A percentile compares a stretch with the other conserved stretches of the same genome.
Conservation (phyloP, 2,329 filamentous ascomycete genomes). For the Clarireedia hainanense region DNA sequence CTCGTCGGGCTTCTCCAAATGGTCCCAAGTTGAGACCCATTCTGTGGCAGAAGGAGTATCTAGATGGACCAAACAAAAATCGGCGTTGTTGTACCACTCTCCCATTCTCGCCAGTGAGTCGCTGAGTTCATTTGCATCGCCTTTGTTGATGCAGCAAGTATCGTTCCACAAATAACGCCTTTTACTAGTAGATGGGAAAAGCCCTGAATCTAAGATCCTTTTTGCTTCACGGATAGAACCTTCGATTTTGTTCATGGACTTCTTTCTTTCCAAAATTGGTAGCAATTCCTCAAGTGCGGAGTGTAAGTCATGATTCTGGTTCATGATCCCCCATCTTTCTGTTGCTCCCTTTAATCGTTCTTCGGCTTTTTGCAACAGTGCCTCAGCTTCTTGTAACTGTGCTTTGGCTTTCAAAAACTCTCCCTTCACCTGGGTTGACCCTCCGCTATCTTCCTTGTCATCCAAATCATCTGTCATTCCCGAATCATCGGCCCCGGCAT, state of each 20-base stretch:
- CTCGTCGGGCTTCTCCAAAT: conserved; percentile 11
- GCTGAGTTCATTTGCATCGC: conserved; percentile 25
- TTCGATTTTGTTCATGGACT: conserved; percentile 27
- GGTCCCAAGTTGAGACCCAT: conserved; percentile 20
- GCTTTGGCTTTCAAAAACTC: not conserved
- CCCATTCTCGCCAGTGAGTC: conserved; percentile 30
- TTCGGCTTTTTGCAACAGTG: not conserved
- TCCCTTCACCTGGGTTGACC: not conserved
- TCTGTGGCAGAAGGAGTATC: conserved; percentile 19
- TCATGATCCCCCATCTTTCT: not conserved
- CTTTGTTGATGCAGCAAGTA: conserved; percentile 30
- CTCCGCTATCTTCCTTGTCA: not conserved
- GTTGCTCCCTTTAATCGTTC: not conserved
- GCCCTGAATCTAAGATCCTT: conserved; percentile 23
- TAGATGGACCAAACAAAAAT: conserved; percentile 29
- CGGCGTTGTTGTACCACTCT: conserved; percentile 29
- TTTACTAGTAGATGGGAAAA: conserved; percentile 20
- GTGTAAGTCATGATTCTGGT: not conserved
- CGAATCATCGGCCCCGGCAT: not conserved
- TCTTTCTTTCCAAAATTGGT: conserved; percentile 14
- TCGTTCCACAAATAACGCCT: conserved; percentile 30
- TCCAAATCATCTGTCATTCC: not conserved
- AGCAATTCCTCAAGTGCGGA: conserved; percentile 8
- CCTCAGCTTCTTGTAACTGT: not conserved
- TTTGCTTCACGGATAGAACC: conserved; percentile 20